Conservation (phyloP, 2,329 filamentous ascomycete species). For the Colletotrichum agaves region DNA sequence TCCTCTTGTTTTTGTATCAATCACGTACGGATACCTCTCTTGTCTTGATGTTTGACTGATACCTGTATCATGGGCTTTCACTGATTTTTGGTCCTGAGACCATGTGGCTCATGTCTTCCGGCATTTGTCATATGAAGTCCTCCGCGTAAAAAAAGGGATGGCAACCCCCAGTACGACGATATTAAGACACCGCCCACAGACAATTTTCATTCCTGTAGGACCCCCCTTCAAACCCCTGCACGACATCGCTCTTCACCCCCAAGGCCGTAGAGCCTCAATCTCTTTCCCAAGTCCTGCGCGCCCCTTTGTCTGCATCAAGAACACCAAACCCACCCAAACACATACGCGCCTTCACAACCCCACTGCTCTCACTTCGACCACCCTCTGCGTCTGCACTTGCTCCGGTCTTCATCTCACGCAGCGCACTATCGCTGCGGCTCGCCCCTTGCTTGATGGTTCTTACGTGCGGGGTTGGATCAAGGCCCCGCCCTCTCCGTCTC, state of each 20-base stretch:
- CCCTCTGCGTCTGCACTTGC: neutral
- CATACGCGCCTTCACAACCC: neutral
- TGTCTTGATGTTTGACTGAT: too few species aligned
- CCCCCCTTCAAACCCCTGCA: neutral
- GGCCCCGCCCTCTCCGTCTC: constrained; percentile 5
- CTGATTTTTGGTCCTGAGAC: too few species aligned
- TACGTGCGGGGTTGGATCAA: constrained; percentile 19
- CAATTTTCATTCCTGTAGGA: neutral
- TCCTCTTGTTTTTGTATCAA: too few species aligned
- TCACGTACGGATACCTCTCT: too few species aligned
- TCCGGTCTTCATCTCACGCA: neutral
- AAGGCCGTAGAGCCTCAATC: neutral
- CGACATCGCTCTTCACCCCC: neutral
- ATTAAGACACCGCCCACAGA: neutral
- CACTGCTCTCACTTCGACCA: neutral
- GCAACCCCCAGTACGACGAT: too few species aligned
- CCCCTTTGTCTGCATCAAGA: neutral
- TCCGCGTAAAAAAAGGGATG: too few species aligned
- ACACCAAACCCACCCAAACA: neutral
- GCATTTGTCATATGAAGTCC: too few species aligned
- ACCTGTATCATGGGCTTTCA: too few species aligned
- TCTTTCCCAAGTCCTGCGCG: neutral
- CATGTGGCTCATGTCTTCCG: too few species aligned
- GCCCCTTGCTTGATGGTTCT: neutral
- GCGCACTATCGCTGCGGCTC: neutral